These are phyloP conservation scores for Agrocybe praecox DNA, from an alignment of 768 basidiomycete genomes.

Conservation along the genomic window DNA sequence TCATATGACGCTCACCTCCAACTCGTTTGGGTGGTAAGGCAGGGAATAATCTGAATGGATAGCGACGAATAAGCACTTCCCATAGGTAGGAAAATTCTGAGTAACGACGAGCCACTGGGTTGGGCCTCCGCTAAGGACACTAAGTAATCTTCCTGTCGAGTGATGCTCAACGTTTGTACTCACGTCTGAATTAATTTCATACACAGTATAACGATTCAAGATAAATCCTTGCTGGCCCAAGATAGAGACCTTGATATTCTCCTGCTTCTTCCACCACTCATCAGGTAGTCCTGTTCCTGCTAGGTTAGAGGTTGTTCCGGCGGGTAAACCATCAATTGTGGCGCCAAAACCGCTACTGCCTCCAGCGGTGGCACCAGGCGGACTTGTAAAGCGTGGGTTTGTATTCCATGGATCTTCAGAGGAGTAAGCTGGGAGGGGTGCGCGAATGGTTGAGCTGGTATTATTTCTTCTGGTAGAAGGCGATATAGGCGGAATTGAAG, in stretches of 20 bases:
- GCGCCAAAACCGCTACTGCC: conserved; percentile 29
- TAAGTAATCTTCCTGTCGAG: conserved; percentile 7
- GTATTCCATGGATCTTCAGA: conserved; percentile 72
- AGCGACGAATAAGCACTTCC: conserved; percentile 83
- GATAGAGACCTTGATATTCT: conserved; percentile 68
- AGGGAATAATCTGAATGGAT: conserved; percentile 92
- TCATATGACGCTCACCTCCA: conserved; percentile 60
- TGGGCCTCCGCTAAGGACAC: conserved; percentile 47
- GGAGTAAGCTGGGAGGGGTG: conserved; percentile 53
- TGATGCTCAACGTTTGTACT: conserved; percentile 22
- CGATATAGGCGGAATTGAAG: conserved; percentile 46
- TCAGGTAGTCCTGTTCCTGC: conserved; percentile 72
- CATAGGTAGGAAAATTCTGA: conserved; percentile 92
- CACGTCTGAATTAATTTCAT: conserved; percentile 79
- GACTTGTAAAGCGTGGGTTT: conserved; percentile 34
- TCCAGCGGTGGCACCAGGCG: conserved; percentile 25
- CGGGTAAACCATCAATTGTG: conserved; percentile 31
- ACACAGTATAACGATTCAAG: conserved; percentile 84
- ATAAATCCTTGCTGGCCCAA: conserved; percentile 93
- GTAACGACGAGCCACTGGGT: conserved; percentile 82
- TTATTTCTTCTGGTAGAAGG: conserved; percentile 49
- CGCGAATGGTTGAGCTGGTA: conserved; percentile 36
- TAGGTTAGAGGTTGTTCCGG: conserved; percentile 58
- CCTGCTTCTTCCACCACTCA: conserved; percentile 89
- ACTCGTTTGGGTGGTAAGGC: conserved; percentile 90